Evolutionary conservation across 352 stramenopile genomes (phyloP), one percentile per base, ranked within the genome.

Genomic region (Phytophthora pisi): DNA sequence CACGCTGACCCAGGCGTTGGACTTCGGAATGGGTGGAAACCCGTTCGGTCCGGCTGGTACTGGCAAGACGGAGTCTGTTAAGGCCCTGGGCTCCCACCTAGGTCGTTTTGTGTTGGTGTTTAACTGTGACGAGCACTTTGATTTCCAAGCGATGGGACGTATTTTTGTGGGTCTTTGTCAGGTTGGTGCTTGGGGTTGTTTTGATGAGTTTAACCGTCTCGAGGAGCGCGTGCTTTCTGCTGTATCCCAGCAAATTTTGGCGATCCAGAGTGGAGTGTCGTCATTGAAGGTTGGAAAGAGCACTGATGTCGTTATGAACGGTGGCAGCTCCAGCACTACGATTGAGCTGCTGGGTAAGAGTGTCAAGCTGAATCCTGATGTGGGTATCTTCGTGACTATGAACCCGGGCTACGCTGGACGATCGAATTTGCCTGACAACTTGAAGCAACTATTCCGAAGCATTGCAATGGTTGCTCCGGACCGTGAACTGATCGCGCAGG

Each of bases 361-460:
- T 36, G 96, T 99, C 23, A 84, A 85, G 49, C 78, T 99, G 7
- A 94, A 99, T 74, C 90, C 97, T 52, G 97, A 99, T 73, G 98
- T 99, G 52, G 98, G 97, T 24, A 99, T 99, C 59, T 99, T 99
- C 77, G 97, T 99, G 34, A 99, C 98, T 15, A 99, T 99, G 98
- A 99, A 99, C 77, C 98, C 98, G 38, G 97, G 96, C 24, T 99
- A 99, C 77, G 98, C 98, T 57, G 98, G 98, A 10, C 89, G 98
- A 66, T 98, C 93, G 8, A 98, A 99, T 70, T 69, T 99, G 42
- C 96, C 96, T 0, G 97, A 99, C 74, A 99, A 99, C 77, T 82
- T 99, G 55, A 99, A 99, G 79, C 97, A 98, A 58, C 83, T 99
- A 2, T 99, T 99, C 89, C 86, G 98, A 9, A 98, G 98, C 57